phyloP scores from a whole-genome alignment of 2,329 filamentous ascomycete species.

The Fusarium anthophilum region DNA sequence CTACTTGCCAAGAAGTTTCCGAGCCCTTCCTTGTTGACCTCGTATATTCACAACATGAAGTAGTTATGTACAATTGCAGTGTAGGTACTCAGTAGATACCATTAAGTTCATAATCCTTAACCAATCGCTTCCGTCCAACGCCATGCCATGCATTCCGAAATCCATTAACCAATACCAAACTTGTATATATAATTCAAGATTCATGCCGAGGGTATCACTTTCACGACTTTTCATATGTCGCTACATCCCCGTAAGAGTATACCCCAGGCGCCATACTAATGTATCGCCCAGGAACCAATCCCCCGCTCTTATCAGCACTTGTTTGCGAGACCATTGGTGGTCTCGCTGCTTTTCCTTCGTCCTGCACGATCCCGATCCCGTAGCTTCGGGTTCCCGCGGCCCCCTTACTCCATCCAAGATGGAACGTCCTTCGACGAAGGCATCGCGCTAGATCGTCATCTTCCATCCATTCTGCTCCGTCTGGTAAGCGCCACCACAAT shows the following conservation, averaged over 20 bases:
- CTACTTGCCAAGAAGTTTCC: not conserved
- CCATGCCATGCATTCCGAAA: conserved; percentile 30
- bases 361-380: conserved; percentile 42
- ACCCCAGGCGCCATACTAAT: conserved; percentile 42
- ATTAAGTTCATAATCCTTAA: not conserved
- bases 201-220: not conserved
- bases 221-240: conserved; percentile 30
- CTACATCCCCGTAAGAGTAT: conserved; percentile 41
- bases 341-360: conserved; percentile 36
- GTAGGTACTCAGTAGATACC: not conserved
- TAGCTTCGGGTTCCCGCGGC: conserved; percentile 31
- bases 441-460: conserved; percentile 38
- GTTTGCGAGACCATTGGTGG: conserved; percentile 8
- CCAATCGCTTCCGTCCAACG: conserved; percentile 26
- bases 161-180: not conserved
- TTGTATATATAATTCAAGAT: not conserved
- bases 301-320: conserved; percentile 19
- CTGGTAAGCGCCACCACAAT: conserved; percentile 41
- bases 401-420: conserved; percentile 37
- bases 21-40: not conserved
- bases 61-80: not conserved
- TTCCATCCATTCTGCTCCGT: conserved; percentile 43
- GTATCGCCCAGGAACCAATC: conserved; percentile 25
- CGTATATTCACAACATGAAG: not conserved
- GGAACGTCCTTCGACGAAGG: conserved; percentile 42